Evolutionary conservation across 176 grass and related monocot genomes (phyloP), one percentile per base, ranked within the genome.

Genomic region (Oryza punctata): DNA sequence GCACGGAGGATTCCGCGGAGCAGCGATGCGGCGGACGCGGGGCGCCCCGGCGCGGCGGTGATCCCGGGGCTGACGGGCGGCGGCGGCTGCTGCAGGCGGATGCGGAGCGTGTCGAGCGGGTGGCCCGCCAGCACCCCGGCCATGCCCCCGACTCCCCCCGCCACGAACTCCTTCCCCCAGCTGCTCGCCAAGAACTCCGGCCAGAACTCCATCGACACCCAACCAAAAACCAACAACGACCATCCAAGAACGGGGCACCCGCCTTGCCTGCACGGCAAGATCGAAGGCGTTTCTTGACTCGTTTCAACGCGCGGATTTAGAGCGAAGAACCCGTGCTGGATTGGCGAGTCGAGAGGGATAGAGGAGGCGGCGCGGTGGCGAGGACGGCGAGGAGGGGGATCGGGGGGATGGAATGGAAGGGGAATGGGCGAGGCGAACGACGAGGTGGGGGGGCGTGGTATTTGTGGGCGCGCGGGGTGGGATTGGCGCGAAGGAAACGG

Each of bases 101-200:
- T 85, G 68, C 96, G 87, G 73, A 99, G 96, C 65, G 93, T 98
- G 90, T 98, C 96, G 7, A 98, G 94, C 0, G 93, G 96, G 83
- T 95, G 75, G 25, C 96, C 96, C 32, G 96, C 87, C 70, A 95
- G 87, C 69, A 98, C 93, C 21, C 96, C 93, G 3, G 93, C 96
- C 96, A 94, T 94, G 77, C 96, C 96, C 43, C 96, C 96, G 18
- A 94, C 70, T 12, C 96, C 96, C 0, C 93, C 96, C 4, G 96
- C 96, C 54, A 90, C 49, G 85, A 98, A 98, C 87, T 98, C 96
- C 23, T 80, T 72, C 0, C 96, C 96, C 80, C 91, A 88, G 89
- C 89, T 95, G 85, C 19, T 89, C 10, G 96, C 96, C 81, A 98
- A 21, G 87, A 95, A 98, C 89, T 98, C 96, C 25, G 96, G 93